Conservation (phyloP, 495 filamentous ascomycete species). For the Lophiostoma macrostomum region DNA sequence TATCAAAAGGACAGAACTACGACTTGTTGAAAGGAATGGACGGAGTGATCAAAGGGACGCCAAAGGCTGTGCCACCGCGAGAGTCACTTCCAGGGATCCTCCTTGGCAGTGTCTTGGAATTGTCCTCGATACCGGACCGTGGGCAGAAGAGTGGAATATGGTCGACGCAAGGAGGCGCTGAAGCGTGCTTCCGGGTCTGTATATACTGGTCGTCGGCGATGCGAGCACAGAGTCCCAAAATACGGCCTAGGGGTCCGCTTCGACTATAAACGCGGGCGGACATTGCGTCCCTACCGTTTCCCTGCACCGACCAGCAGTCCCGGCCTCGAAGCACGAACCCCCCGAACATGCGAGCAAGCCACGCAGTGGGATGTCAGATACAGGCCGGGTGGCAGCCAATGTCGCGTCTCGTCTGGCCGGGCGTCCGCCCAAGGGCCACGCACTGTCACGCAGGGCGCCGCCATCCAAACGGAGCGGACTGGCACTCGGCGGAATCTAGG, state of each 20-base stretch:
- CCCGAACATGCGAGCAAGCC: constrained; percentile 15
- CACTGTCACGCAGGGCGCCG: constrained; percentile 26
- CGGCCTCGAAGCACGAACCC: constrained; percentile 17
- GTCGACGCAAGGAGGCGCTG: constrained; percentile 9
- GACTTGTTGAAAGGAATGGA: constrained; percentile 22
- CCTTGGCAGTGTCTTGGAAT: constrained; percentile 19
- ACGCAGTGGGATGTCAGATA: constrained; percentile 34
- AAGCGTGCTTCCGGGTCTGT: background rate
- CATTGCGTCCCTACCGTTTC: constrained; percentile 15
- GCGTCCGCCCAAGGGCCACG: constrained; percentile 10
- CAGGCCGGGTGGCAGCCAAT: constrained; percentile 16
- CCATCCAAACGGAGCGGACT: constrained; percentile 17
- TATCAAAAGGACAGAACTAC: background rate
- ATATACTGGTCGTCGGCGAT: constrained; percentile 18
- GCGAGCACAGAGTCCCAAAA: background rate
- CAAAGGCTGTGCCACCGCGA: constrained; percentile 5
- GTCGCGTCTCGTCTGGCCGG: background rate
- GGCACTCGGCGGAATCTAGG: background rate
- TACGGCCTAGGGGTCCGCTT: constrained; percentile 13
- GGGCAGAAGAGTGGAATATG: background rate
- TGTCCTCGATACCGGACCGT: constrained; percentile 5
- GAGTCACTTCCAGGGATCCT: constrained; percentile 25
- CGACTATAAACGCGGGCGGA: constrained; percentile 17
- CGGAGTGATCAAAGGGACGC: constrained; percentile 22
- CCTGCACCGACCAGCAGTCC: background rate